These are phyloP conservation scores for Theobroma cacao DNA, from an alignment of 345 rosid species.

Conservation along the genomic window DNA sequence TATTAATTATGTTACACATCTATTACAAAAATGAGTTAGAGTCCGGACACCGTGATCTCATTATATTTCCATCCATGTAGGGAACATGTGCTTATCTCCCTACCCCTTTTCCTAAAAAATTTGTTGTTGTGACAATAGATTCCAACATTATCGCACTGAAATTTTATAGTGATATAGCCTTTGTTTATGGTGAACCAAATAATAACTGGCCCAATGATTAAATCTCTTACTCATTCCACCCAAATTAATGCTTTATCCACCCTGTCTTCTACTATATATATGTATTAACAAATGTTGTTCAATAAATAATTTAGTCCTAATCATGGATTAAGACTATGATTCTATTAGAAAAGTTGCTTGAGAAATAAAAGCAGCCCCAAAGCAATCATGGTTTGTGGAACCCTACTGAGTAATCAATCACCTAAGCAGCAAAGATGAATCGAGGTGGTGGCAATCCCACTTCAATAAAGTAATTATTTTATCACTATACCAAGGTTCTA, in stretches of 20 bases:
- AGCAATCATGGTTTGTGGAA: constrained; percentile 19
- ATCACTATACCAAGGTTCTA: neutral
- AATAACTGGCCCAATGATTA: constrained; percentile 4
- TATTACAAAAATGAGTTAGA: neutral
- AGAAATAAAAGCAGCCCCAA: constrained; percentile 19
- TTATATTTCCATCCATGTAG: constrained; percentile 13
- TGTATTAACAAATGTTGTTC: neutral
- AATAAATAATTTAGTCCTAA: neutral
- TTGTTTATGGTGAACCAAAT: constrained; percentile 20
- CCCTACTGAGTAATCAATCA: constrained; percentile 16
- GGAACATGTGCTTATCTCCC: constrained; percentile 23
- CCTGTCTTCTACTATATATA: constrained; percentile 5
- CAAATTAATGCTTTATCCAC: constrained; percentile 25
- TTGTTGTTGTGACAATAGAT: constrained; percentile 25
- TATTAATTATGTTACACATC: neutral
- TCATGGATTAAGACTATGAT: neutral
- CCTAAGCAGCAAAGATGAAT: constrained; percentile 6
- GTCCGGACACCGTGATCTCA: neutral
- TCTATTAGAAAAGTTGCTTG: neutral
- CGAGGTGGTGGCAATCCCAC: constrained; percentile 34
- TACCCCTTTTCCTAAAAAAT: neutral
- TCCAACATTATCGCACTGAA: constrained; percentile 29
- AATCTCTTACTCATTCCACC: constrained; percentile 12
- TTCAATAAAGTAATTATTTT: constrained; percentile 17
- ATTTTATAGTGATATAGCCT: neutral